Conservation (phyloP, 768 basidiomycete genomes). For the Mycena belliarum region DNA sequence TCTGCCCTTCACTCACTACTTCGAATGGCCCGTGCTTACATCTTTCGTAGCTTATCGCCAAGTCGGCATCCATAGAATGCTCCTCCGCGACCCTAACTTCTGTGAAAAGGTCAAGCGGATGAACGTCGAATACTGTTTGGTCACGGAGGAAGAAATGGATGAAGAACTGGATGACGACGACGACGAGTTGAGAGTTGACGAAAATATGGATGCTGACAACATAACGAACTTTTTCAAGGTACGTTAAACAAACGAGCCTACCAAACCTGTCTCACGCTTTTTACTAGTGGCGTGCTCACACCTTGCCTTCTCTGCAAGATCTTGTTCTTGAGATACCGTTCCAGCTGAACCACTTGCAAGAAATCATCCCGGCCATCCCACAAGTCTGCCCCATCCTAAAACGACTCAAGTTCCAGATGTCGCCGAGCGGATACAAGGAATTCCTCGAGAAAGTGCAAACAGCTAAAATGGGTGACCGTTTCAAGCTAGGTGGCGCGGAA, state of each 20-base stretch:
- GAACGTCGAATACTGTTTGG: neutral
- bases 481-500: neutral
- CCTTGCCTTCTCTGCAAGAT: neutral
- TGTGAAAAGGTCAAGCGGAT: conserved; percentile 1
- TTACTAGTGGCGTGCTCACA: neutral
- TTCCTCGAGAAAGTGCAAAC: neutral
- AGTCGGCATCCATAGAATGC: neutral
- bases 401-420: conserved; percentile 1
- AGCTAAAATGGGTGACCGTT: neutral
- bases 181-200: neutral
- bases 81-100: neutral
- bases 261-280: neutral
- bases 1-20: neutral
- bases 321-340: conserved; percentile 5
- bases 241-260: too few relatives aligned
- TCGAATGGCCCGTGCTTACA: neutral
- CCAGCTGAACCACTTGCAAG: neutral
- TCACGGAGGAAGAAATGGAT: neutral
- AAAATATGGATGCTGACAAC: neutral
- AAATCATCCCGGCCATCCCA: neutral
- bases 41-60: neutral
- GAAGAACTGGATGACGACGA: neutral
- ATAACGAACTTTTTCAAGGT: neutral
- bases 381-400: conserved; percentile 3
- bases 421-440: neutral